These are phyloP conservation scores for Knoxia roxburghii DNA, from an alignment of 257 asterid genomes.

Conservation along the genomic window DNA sequence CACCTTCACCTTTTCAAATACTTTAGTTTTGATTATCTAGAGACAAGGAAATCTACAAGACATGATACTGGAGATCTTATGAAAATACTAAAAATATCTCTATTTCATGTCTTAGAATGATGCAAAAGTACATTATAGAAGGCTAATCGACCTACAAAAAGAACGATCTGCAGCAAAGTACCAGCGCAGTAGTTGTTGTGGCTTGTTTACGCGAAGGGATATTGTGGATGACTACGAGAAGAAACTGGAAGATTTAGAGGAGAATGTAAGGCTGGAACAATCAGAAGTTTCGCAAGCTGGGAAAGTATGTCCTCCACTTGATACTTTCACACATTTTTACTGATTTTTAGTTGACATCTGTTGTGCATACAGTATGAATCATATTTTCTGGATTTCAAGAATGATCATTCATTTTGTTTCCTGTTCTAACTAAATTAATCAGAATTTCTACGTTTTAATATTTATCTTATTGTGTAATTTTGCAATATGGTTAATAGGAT, in stretches of 20 bases:
- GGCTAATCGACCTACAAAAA: conserved; percentile 9
- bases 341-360: neutral
- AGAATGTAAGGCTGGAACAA: conserved; percentile 12
- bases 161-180: neutral
- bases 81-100: neutral
- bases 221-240: conserved; percentile 12
- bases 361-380: neutral
- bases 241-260: conserved; percentile 9
- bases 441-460: neutral
- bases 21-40: neutral
- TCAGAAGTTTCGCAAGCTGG: conserved; percentile 8
- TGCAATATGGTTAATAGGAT: neutral
- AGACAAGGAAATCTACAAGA: neutral
- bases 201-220: conserved; percentile 9
- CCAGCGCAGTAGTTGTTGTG: conserved; percentile 9
- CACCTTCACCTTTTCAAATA: neutral
- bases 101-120: conserved; percentile 7
- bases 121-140: neutral
- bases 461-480: neutral
- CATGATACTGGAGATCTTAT: neutral
- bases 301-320: conserved; percentile 11
- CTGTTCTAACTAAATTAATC: neutral
- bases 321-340: neutral
- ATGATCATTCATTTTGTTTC: neutral
- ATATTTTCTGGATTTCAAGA: neutral